phyloP scores from a whole-genome alignment of 2,329 filamentous ascomycete genomes.

The Chaetothyriales sp. region DNA sequence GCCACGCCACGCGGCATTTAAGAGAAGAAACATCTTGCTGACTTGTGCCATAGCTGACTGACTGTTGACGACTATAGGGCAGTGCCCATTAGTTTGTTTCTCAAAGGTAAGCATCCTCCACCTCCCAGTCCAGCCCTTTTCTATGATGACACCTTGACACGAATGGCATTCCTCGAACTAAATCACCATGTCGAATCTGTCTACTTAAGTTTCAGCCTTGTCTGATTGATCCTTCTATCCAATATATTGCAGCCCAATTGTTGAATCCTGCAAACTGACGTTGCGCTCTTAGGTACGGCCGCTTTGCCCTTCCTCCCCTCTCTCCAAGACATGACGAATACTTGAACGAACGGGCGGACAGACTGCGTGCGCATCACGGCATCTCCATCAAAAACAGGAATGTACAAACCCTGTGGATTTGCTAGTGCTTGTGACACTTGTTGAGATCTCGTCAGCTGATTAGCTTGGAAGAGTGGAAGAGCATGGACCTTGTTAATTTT shows the following conservation, averaged over 20 bases:
- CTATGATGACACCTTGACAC: conserved; percentile 48
- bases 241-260: not conserved
- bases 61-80: not conserved
- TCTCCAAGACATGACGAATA: conserved; percentile 39
- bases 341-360: conserved; percentile 57
- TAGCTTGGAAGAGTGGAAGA: conserved; percentile 7
- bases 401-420: conserved; percentile 51
- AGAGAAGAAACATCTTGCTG: not conserved
- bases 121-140: conserved; percentile 17
- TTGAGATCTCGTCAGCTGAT: conserved; percentile 57
- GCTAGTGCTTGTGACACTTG: conserved; percentile 40
- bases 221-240: conserved; percentile 34
- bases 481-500: conserved; percentile 10
- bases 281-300: conserved; percentile 13
- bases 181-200: conserved; percentile 51
- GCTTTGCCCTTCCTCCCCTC: conserved; percentile 10
- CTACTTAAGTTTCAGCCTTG: conserved; percentile 54
- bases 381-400: conserved; percentile 39
- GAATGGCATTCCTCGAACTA: conserved; percentile 56
- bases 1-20: not conserved
- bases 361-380: conserved; percentile 38
- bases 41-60: conserved; percentile 2
- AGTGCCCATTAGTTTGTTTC: not conserved
- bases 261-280: not conserved
- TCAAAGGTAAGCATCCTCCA: conserved; percentile 31